phyloP scores from a whole-genome alignment of 2,329 filamentous ascomycete genomes.

The Colletotrichum filicis region DNA sequence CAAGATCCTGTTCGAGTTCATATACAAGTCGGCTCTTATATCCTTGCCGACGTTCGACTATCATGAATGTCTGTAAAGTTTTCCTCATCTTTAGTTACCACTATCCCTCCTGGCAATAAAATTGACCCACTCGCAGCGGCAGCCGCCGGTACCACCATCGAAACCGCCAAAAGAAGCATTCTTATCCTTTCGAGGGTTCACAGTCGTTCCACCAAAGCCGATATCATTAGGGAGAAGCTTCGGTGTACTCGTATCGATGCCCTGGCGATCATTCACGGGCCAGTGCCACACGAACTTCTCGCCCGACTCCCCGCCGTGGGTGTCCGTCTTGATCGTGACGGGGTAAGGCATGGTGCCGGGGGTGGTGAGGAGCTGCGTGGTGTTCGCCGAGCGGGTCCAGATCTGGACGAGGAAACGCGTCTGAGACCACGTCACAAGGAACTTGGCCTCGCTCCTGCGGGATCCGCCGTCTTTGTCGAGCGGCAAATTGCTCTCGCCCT shows the following conservation, averaged over 20 bases:
- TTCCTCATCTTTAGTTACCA: neutral
- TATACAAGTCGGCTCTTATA: neutral
- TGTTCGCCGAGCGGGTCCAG: conserved; percentile 66
- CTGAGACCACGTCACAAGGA: conserved; percentile 68
- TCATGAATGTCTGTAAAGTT: neutral
- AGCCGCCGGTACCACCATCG: conserved; percentile 73
- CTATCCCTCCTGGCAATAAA: conserved; percentile 46
- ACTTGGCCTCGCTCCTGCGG: conserved; percentile 62
- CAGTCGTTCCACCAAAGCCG: conserved; percentile 59
- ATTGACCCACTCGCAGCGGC: conserved; percentile 71
- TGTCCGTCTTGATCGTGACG: conserved; percentile 69
- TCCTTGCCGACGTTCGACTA: neutral
- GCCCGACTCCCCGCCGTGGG: conserved; percentile 66
- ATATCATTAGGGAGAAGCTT: conserved; percentile 61
- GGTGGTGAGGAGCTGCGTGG: conserved; percentile 52
- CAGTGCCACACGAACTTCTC: conserved; percentile 67
- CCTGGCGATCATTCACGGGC: conserved; percentile 57
- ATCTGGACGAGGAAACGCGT: conserved; percentile 73
- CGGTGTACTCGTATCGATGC: conserved; percentile 55
- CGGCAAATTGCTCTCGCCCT: conserved; percentile 51
- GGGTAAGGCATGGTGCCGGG: conserved; percentile 74
- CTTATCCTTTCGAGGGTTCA: conserved; percentile 60
- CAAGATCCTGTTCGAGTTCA: conserved; percentile 13
- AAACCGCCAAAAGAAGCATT: conserved; percentile 66
- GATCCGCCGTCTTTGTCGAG: conserved; percentile 67